Conservation (phyloP, 352 stramenopile genomes). For the Globisporangium parvum region DNA sequence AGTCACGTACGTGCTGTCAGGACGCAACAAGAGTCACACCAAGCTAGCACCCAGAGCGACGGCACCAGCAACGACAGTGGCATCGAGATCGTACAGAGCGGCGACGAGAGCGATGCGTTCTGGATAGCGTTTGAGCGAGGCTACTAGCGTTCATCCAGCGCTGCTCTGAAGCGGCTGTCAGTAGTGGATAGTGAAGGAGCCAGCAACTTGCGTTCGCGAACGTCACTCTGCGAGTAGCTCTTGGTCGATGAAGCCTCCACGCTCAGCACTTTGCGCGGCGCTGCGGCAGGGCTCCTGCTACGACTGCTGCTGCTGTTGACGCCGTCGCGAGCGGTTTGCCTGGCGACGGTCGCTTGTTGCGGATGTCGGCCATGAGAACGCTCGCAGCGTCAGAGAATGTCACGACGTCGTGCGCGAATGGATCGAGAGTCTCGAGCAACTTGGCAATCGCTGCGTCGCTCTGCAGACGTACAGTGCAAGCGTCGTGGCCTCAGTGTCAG, state of each 20-base stretch:
- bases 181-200: neutral
- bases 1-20: conserved; percentile 1
- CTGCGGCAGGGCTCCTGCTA: neutral
- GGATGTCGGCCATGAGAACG: conserved; percentile 30
- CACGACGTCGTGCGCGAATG: conserved; percentile 61
- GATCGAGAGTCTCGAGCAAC: conserved; percentile 52
- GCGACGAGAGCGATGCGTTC: conserved; percentile 47
- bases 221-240: neutral
- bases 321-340: conserved; percentile 6
- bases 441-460: conserved; percentile 28
- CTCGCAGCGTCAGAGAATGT: conserved; percentile 65
- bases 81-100: conserved; percentile 22
- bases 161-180: neutral
- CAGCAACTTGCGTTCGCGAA: neutral
- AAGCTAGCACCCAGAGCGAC: no score
- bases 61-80: neutral
- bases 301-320: neutral
- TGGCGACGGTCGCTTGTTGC: conserved; percentile 15
- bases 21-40: neutral
- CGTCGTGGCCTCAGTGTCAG: neutral
- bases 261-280: neutral
- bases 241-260: neutral
- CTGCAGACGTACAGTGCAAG: conserved; percentile 9
- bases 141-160: conserved; percentile 25
- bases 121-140: conserved; percentile 53